phyloP scores from a whole-genome alignment of 441 rosid species.

The Croton setiger region DNA sequence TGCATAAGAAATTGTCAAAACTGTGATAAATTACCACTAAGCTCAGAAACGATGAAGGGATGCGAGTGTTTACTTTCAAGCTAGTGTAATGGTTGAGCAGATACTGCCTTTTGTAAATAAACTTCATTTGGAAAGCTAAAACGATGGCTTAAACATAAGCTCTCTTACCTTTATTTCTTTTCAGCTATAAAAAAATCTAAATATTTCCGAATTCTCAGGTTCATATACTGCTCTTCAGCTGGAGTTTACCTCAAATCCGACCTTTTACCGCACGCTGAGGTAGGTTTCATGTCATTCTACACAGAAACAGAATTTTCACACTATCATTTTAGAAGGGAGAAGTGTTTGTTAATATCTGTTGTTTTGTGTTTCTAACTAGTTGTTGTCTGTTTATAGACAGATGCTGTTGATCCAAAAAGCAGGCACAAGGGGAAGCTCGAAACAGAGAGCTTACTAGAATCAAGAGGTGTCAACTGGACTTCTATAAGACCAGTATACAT shows the following conservation, averaged over 20 bases:
- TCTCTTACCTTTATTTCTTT: neutral
- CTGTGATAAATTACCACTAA: neutral
- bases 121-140: no score
- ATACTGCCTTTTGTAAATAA: neutral
- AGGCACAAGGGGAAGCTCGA: slow-evolving; percentile 96
- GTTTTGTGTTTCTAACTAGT: slow-evolving; percentile 14
- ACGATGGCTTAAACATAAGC: neutral
- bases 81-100: neutral
- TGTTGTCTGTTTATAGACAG: slow-evolving; percentile 39
- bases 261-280: slow-evolving; percentile 75
- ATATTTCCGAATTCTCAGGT: slow-evolving; percentile 47
- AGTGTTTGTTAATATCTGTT: neutral
- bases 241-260: slow-evolving; percentile 95
- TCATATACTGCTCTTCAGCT: slow-evolving; percentile 92
- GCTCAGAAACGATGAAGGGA: neutral
- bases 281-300: slow-evolving; percentile 21
- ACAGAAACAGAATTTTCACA: neutral
- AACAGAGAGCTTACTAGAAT: slow-evolving; percentile 60
- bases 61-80: neutral
- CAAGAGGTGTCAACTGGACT: slow-evolving; percentile 85
- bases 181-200: slow-evolving; percentile 16
- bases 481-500: slow-evolving; percentile 88
- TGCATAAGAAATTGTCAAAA: neutral
- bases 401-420: slow-evolving; percentile 95
- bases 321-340: neutral